phyloP scores from a whole-genome alignment of 495 filamentous ascomycete genomes.

The Xylaria sp. region DNA sequence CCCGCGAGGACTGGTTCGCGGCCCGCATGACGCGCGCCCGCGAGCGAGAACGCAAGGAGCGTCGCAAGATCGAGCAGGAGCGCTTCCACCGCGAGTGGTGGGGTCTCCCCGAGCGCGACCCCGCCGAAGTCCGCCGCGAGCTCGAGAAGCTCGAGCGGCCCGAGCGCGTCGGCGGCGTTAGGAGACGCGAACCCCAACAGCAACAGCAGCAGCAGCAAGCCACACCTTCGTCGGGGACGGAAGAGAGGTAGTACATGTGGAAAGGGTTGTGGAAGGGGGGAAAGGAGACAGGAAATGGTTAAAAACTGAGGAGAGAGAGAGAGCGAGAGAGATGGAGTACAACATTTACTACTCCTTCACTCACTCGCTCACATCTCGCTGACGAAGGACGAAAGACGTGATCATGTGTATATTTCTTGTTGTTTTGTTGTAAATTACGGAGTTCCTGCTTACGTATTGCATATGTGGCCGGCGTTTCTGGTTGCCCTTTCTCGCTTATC shows the following conservation, averaged over 20 bases:
- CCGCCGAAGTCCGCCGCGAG: slow-evolving; percentile 46
- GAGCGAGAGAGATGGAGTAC: slow-evolving; percentile 3
- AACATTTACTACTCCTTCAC: no score
- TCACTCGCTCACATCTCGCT: neutral
- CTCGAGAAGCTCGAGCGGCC: slow-evolving; percentile 46
- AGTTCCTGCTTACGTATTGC: slow-evolving; percentile 28
- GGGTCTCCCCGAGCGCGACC: slow-evolving; percentile 59
- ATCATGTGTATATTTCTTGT: slow-evolving; percentile 14
- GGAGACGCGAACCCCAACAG: slow-evolving; percentile 12
- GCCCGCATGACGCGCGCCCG: slow-evolving; percentile 68
- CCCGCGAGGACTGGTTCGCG: slow-evolving; percentile 93
- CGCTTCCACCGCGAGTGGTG: slow-evolving; percentile 67
- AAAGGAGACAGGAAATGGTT: neutral
- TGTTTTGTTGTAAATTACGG: neutral
- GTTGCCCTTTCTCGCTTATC: slow-evolving; percentile 28
- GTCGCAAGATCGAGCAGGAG: slow-evolving; percentile 61
- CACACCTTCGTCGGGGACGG: neutral
- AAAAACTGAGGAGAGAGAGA: slow-evolving; percentile 15
- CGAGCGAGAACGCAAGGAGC: slow-evolving; percentile 66
- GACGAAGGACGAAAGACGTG: neutral
- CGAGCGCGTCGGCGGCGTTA: slow-evolving; percentile 48
- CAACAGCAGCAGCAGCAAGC: neutral
- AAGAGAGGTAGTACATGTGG: slow-evolving; percentile 23
- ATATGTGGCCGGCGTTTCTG: slow-evolving; percentile 35
- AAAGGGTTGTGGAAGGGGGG: no score